Conservation (phyloP, 768 basidiomycete genomes). For the Mycena epipterygia region DNA sequence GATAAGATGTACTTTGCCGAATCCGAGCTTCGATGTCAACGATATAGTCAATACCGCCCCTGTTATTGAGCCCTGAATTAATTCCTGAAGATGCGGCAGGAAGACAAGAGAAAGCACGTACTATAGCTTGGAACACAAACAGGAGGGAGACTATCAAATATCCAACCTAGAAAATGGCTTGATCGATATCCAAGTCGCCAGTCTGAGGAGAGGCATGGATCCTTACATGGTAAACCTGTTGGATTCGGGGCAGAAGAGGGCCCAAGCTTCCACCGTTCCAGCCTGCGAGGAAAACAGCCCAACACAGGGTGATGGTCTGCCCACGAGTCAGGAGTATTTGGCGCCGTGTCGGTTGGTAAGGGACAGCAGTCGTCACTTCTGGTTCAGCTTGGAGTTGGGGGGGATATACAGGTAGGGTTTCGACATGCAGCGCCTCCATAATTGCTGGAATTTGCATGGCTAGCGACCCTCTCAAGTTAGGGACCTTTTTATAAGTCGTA, state of each 20-base stretch:
- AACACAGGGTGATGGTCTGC: slow-evolving; percentile 22
- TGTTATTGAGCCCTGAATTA: slow-evolving; percentile 60
- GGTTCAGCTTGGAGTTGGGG: not conserved
- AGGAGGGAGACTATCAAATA: slow-evolving; percentile 67
- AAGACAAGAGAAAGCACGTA: slow-evolving; percentile 29
- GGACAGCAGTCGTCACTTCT: not conserved
- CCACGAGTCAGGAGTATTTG: slow-evolving; percentile 22
- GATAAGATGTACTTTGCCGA: slow-evolving; percentile 56
- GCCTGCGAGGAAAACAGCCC: slow-evolving; percentile 31
- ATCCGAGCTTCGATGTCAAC: slow-evolving; percentile 60
- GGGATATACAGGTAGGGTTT: not conserved
- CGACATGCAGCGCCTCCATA: not conserved
- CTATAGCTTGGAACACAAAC: slow-evolving; percentile 54
- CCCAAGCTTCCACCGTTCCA: slow-evolving; percentile 36
- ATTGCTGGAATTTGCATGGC: too few species aligned
- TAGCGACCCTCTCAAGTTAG: too few species aligned
- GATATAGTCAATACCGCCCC: slow-evolving; percentile 64
- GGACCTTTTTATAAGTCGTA: too few species aligned
- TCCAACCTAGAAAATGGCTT: slow-evolving; percentile 48
- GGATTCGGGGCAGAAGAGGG: slow-evolving; percentile 35
- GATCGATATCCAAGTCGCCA: not conserved
- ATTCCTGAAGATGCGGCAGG: not conserved
- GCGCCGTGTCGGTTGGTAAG: slow-evolving; percentile 8
- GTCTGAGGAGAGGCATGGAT: not conserved
- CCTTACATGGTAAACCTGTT: slow-evolving; percentile 33